phyloP scores from a whole-genome alignment of 2,329 filamentous ascomycete species.

The Scorias spongiosa region DNA sequence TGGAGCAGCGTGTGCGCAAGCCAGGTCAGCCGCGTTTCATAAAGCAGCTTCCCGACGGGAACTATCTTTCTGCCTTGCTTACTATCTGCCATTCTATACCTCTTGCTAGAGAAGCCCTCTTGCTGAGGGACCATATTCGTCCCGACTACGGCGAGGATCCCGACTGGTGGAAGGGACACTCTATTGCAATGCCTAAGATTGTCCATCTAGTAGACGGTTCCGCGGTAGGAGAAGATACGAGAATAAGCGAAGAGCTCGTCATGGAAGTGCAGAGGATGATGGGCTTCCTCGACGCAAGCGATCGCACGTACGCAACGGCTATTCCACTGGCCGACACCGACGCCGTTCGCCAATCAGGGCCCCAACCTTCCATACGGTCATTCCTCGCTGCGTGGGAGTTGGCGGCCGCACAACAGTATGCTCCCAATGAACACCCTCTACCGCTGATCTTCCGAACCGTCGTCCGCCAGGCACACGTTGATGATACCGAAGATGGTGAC shows the following conservation, averaged over 20 bases:
- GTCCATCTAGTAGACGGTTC: constrained; percentile 25
- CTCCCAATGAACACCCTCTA: not conserved
- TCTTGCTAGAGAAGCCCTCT: constrained; percentile 40
- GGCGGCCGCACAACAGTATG: not conserved
- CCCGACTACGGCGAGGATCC: constrained; percentile 39
- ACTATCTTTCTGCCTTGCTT: constrained; percentile 42
- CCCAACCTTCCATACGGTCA: not conserved
- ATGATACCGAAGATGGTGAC: constrained; percentile 5
- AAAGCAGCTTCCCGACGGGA: constrained; percentile 36
- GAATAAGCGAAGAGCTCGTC: constrained; percentile 31
- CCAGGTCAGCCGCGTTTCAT: constrained; percentile 40
- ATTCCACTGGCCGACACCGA: constrained; percentile 28
- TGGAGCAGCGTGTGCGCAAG: constrained; percentile 29
- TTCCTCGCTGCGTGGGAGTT: not conserved
- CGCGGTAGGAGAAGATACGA: constrained; percentile 14
- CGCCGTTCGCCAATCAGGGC: constrained; percentile 6
- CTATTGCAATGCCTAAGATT: constrained; percentile 34
- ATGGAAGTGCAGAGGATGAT: constrained; percentile 46
- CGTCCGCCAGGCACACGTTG: constrained; percentile 2
- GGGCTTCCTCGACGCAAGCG: constrained; percentile 43
- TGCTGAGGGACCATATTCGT: constrained; percentile 31
- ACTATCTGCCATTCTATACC: constrained; percentile 50
- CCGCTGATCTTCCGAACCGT: not conserved
- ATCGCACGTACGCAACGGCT: constrained; percentile 43
- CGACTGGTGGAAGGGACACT: constrained; percentile 48